These are phyloP conservation scores for Amaranthus palmeri DNA, from an alignment of 148 eudicot species.

Conservation along the genomic window DNA sequence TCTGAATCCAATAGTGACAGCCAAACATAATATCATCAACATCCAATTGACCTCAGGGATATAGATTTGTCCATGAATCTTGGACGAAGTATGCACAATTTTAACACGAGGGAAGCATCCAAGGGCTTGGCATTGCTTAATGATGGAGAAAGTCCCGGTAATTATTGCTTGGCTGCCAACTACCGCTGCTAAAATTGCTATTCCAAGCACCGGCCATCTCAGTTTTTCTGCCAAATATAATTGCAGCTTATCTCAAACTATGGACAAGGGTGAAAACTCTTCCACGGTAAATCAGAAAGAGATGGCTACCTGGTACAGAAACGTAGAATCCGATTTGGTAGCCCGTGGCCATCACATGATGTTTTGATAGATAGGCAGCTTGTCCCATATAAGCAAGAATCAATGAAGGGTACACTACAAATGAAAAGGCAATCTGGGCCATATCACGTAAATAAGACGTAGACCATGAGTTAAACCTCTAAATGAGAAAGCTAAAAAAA, in stretches of 20 bases:
- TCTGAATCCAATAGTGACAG: slow-evolving; percentile 86
- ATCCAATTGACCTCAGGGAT: slow-evolving; percentile 94
- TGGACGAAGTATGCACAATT: slow-evolving; percentile 85
- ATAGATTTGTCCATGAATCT: slow-evolving; percentile 88
- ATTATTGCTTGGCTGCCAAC: slow-evolving; percentile 98
- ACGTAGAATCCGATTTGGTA: slow-evolving; percentile 83
- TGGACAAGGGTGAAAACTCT: background rate
- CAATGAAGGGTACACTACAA: slow-evolving; percentile 79
- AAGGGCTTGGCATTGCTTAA: slow-evolving; percentile 88
- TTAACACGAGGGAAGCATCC: slow-evolving; percentile 91
- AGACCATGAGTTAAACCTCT: no score
- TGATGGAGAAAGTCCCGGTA: slow-evolving; percentile 94
- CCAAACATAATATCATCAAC: slow-evolving; percentile 81
- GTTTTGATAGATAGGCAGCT: slow-evolving; percentile 90
- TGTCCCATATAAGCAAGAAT: slow-evolving; percentile 99
- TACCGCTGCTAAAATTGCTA: slow-evolving; percentile 93
- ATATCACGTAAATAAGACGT: no score
- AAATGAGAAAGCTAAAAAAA: no score
- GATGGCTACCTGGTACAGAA: slow-evolving; percentile 74
- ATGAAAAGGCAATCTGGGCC: slow-evolving; percentile 75
- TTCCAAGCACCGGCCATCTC: slow-evolving; percentile 87
- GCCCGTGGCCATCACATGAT: slow-evolving; percentile 46
- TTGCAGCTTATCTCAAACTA: background rate
- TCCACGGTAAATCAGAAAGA: background rate
- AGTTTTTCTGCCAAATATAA: slow-evolving; percentile 45